Percentiles rank a stretch among this genome's conserved stretches.
phyloP scores from a whole-genome alignment of 2,329 filamentous ascomycete genomes.

The Neopestalotiopsis rosae region DNA sequence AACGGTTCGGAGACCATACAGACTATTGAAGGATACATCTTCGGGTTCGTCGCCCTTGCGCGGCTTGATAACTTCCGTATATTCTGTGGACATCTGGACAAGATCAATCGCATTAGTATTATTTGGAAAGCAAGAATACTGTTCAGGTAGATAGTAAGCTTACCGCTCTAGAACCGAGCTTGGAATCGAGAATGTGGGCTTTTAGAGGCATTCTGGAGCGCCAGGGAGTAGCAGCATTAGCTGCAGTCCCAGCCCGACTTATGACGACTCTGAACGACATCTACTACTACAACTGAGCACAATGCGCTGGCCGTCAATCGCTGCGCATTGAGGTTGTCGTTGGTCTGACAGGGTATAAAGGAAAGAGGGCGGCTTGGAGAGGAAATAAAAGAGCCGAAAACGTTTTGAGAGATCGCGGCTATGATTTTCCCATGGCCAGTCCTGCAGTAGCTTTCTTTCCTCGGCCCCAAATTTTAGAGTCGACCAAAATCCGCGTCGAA shows the following conservation, averaged over 20 bases:
- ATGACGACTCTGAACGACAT: conserved; percentile 64
- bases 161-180: conserved; percentile 52
- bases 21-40: conserved; percentile 90
- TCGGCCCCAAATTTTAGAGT: conserved; percentile 23
- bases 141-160: background rate
- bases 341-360: background rate
- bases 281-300: conserved; percentile 45
- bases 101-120: background rate
- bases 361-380: conserved; percentile 19
- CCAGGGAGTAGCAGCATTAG: conserved; percentile 47
- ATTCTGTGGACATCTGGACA: conserved; percentile 43
- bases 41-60: conserved; percentile 75
- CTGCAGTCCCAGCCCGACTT: conserved; percentile 58
- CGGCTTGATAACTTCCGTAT: conserved; percentile 51
- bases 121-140: background rate
- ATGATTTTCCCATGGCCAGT: conserved; percentile 14
- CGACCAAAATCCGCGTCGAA: conserved; percentile 8
- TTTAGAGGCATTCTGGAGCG: conserved; percentile 75
- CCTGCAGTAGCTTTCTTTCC: conserved; percentile 12
- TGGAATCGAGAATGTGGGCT: conserved; percentile 72
- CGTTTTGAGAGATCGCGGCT: conserved; percentile 10
- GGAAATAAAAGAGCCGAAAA: background rate
- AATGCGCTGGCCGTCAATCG: conserved; percentile 38
- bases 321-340: conserved; percentile 39
- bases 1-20: conserved; percentile 88